Conservation (phyloP, 371 early-diverging fungal species). For the Mucor plumbeus region DNA sequence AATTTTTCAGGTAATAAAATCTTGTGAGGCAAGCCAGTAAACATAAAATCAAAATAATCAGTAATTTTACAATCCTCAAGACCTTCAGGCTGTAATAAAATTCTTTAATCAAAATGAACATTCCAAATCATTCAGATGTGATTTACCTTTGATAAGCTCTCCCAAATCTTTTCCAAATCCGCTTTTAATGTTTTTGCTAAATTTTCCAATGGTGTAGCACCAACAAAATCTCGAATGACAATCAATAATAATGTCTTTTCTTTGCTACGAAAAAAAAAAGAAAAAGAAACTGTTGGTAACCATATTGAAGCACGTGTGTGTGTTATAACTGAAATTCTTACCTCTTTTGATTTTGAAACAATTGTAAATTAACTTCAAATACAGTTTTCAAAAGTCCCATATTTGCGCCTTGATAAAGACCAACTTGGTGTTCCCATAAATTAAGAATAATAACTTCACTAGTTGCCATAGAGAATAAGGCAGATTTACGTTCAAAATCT, state of each 20-base stretch:
- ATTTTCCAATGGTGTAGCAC: slow-evolving; percentile 83
- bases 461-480: slow-evolving; percentile 95
- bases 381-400: slow-evolving; percentile 99
- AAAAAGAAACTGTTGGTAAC: not conserved
- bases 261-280: slow-evolving; percentile 40
- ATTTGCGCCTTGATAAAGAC: slow-evolving; percentile 98
- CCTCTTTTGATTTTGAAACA: slow-evolving; percentile 84
- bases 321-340: slow-evolving; percentile 14
- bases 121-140: not conserved
- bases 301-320: not conserved
- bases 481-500: slow-evolving; percentile 98
- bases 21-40: slow-evolving; percentile 93
- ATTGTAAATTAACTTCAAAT: slow-evolving; percentile 96
- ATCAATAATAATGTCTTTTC: slow-evolving; percentile 92
- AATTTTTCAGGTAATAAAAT: slow-evolving; percentile 85
- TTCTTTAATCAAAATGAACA: not conserved
- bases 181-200: slow-evolving; percentile 78
- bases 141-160: slow-evolving; percentile 76
- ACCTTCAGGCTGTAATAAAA: slow-evolving; percentile 70
- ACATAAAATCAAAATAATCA: slow-evolving; percentile 94
- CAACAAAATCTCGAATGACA: slow-evolving; percentile 95
- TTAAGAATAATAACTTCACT: slow-evolving; percentile 96
- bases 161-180: slow-evolving; percentile 94
- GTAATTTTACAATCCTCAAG: slow-evolving; percentile 77
- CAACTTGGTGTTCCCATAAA: slow-evolving; percentile 98